A percentile compares a stretch with the other conserved stretches of the same genome.
Conservation (phyloP, 371 early-diverging fungal species). For the Entomophthora muscae region DNA sequence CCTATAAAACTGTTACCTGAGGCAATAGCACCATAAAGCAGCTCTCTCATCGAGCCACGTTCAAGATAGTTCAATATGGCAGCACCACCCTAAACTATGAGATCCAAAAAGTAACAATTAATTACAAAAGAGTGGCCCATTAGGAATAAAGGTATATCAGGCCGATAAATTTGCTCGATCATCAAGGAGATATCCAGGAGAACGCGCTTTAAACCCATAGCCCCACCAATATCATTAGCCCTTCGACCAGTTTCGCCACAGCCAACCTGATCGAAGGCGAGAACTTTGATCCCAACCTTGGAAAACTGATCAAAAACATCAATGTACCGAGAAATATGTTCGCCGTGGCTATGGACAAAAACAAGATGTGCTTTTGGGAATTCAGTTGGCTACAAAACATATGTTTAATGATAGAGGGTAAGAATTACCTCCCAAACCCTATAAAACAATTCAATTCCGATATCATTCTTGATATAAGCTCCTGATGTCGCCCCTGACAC, state of each 20-base stretch:
- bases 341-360: slow-evolving; percentile 35
- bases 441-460: too few relatives aligned
- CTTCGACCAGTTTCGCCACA: slow-evolving; percentile 36
- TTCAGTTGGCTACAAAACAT: too few relatives aligned
- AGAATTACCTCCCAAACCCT: too few relatives aligned
- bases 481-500: too few relatives aligned
- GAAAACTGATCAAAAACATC: slow-evolving; percentile 29
- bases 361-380: too few relatives aligned
- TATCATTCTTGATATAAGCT: too few relatives aligned
- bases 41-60: slow-evolving; percentile 15
- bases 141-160: slow-evolving; percentile 27
- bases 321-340: slow-evolving; percentile 36
- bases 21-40: slow-evolving; percentile 28
- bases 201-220: slow-evolving; percentile 26
- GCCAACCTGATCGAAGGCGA: slow-evolving; percentile 42
- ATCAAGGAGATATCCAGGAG: slow-evolving; percentile 30
- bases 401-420: too few relatives aligned
- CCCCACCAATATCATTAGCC: slow-evolving; percentile 24
- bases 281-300: slow-evolving; percentile 29
- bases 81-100: slow-evolving; percentile 46
- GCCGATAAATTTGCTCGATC: slow-evolving; percentile 18
- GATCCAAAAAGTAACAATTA: too few relatives aligned
- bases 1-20: too few relatives aligned
- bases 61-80: slow-evolving; percentile 30
- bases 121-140: too few relatives aligned